Base-by-base conservation (phyloP, 2,329 filamentous ascomycete genomes). In the Lomentospora prolificans region DNA sequence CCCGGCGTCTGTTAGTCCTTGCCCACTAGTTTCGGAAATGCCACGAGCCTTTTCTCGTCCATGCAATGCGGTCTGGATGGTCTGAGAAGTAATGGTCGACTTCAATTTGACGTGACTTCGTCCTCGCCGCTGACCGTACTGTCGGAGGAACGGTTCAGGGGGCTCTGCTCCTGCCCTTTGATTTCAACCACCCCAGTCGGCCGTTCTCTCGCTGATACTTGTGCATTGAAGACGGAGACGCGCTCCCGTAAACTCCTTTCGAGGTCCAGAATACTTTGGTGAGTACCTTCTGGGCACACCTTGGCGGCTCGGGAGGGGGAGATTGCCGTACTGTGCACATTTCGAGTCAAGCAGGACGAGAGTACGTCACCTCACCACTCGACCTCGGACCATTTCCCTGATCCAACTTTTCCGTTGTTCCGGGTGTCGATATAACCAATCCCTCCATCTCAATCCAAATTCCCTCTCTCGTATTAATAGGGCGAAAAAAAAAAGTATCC, bases 391-490 rank as follows among this genome's bases (percentile, higher is more conserved):
- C 41, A 46, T 46, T 46, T 10, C 41, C 41, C 44, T 48, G 17
- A 48, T 25, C 44, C 44, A 48, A 48, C 44, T 10, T 48, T 48
- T 48, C 44, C 44, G 44, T 48, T 48, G 44, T 48, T 48, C 44
- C 44, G 44, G 44, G 22, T 27, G 17, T 48, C 24, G 17, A 48
- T 5, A 48, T 9, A 48, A 10, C 22, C 44, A 48, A 48, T 22
- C 44, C 44, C 44, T 10, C 24, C 44, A 22, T 48, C 22, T 48
- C 44, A 22, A 48, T 19, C 44, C 44, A 48, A 22, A 25, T 48
- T 25, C 22, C 44, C 22, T 19, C 12, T 48, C 10, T 10, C 44
- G 24, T 19, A 33, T 33, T 33, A 6, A 12, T 7, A 33, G 7
- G 7, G 6, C 12, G 30, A 33, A 12, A 48, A 19, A 19, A 17